phyloP scores from a whole-genome alignment of 176 grass and related monocot species.

The Themeda triandra region DNA sequence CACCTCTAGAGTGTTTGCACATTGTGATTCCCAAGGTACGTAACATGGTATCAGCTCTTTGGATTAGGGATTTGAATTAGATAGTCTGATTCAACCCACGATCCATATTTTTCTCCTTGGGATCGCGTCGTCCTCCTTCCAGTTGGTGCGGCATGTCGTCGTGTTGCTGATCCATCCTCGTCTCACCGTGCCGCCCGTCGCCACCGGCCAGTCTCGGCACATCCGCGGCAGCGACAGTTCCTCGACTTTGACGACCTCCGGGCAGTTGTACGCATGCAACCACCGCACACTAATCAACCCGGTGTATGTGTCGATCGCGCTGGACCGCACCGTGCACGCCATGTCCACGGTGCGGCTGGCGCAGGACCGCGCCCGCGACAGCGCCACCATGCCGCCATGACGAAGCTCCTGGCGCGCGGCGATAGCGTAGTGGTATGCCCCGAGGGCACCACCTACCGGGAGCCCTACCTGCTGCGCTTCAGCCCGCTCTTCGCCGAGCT shows the following conservation, averaged over 20 bases:
- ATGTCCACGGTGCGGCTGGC: conserved; percentile 49
- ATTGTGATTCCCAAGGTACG: too few relatives aligned
- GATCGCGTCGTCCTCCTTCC: too few relatives aligned
- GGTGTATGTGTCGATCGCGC: conserved; percentile 61
- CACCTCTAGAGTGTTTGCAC: too few relatives aligned
- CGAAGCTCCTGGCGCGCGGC: conserved; percentile 24
- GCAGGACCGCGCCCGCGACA: conserved; percentile 41
- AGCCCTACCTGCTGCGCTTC: conserved; percentile 74
- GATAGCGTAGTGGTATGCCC: conserved; percentile 60
- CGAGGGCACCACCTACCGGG: conserved; percentile 69
- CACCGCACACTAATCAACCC: conserved; percentile 85
- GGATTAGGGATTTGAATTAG: too few relatives aligned
- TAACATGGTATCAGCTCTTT: too few relatives aligned
- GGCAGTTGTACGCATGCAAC: conserved; percentile 70
- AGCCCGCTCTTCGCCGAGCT: conserved; percentile 76
- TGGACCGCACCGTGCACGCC: conserved; percentile 44
- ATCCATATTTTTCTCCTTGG: too few relatives aligned
- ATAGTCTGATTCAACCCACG: too few relatives aligned
- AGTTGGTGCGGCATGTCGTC: too few relatives aligned
- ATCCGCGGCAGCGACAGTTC: conserved; percentile 4
- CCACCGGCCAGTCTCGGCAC: conserved; percentile 48
- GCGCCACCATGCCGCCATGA: conserved; percentile 55
- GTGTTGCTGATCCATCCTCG: too few relatives aligned
- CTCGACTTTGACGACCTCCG: too few relatives aligned
- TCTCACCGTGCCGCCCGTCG: conserved; percentile 29